Percentiles rank a stretch among this genome's conserved stretches.
Evolutionary conservation across 208 protist genomes (phyloP).

Genomic region (Giardia muris): DNA sequence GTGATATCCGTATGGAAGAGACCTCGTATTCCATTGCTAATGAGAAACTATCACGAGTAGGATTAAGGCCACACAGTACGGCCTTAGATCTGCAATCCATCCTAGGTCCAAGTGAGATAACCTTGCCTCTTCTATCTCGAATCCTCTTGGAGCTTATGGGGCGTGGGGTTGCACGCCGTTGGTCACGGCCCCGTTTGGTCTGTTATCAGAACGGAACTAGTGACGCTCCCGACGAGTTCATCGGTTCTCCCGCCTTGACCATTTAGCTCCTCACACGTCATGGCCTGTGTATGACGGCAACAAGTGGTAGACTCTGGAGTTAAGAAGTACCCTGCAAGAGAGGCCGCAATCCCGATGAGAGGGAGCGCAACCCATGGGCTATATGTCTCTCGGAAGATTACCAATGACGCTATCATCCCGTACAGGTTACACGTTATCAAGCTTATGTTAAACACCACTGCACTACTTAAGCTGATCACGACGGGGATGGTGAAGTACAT

Average conservation of each 20-base stretch:
- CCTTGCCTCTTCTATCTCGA: background rate
- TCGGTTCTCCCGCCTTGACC: no score
- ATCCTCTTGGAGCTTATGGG: background rate
- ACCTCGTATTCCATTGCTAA: background rate
- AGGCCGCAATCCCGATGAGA: background rate
- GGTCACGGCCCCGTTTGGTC: no score
- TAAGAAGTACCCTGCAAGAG: background rate
- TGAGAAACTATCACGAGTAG: background rate
- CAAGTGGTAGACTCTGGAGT: background rate
- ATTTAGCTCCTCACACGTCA: no score
- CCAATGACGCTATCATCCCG: background rate
- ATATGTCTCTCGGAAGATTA: background rate
- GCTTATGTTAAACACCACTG: background rate
- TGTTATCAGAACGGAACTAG: no score
- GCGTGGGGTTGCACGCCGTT: no score
- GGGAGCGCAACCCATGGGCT: background rate
- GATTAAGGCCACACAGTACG: background rate
- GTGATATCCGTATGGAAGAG: background rate
- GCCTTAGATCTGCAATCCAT: background rate
- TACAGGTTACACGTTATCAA: background rate
- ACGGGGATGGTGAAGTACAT: background rate
- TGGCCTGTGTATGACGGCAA: background rate
- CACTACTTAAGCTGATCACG: background rate
- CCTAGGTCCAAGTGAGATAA: background rate
- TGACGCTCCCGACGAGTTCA: no score